A percentile compares a stretch with the other conserved stretches of the same genome.
Evolutionary conservation across 2,329 filamentous ascomycete genomes (phyloP).

Genomic region (Macroventuria anomochaeta): DNA sequence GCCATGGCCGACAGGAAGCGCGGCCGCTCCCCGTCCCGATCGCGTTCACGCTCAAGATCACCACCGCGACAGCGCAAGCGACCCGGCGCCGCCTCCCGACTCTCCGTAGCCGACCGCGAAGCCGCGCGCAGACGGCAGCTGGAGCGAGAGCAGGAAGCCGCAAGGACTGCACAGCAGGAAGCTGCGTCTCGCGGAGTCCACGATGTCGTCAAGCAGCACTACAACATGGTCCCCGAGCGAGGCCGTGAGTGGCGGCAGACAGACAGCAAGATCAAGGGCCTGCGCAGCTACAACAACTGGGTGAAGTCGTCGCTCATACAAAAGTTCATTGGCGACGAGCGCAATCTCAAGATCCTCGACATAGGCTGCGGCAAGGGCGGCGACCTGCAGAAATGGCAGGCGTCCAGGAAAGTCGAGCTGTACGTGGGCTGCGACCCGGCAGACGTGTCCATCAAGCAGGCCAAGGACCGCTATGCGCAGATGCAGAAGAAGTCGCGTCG

Average conservation of each 20-base stretch:
- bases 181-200: constrained; percentile 66
- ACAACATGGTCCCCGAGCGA: constrained; percentile 93
- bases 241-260: constrained; percentile 94
- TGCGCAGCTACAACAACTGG: constrained; percentile 98
- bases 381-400: constrained; percentile 94
- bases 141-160: constrained; percentile 52
- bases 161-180: constrained; percentile 55
- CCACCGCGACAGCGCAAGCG: constrained; percentile 71
- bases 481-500: constrained; percentile 68
- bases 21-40: constrained; percentile 41
- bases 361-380: constrained; percentile 97
- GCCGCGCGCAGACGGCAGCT: constrained; percentile 64
- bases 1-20: constrained; percentile 35
- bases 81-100: constrained; percentile 59
- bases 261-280: constrained; percentile 91
- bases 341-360: constrained; percentile 81
- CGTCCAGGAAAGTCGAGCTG: constrained; percentile 84
- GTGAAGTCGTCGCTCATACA: constrained; percentile 97
- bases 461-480: constrained; percentile 78
- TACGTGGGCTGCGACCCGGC: constrained; percentile 96
- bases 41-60: constrained; percentile 47
- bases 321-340: constrained; percentile 70
- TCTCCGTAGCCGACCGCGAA: constrained; percentile 71
- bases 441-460: constrained; percentile 89
- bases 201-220: constrained; percentile 90